Evolutionary conservation across 2,329 filamentous ascomycete species (phyloP).

Genomic region (Pseudopyricularia javanii): DNA sequence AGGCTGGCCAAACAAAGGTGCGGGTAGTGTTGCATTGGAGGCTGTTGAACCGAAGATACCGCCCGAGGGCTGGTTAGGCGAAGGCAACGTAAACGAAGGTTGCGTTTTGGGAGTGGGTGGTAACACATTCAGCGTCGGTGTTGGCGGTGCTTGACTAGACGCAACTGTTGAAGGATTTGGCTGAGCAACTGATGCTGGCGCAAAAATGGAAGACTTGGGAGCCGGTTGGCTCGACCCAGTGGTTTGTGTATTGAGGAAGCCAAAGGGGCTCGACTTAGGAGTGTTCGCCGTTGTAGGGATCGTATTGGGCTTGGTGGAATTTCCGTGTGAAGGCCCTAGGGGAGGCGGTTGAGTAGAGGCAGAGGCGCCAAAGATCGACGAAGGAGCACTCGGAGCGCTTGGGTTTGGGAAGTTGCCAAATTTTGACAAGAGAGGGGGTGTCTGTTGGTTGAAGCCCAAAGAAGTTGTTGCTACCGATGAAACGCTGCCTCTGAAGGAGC

Average conservation of each 20-base stretch:
- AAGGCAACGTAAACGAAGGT: background rate
- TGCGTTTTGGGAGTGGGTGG: background rate
- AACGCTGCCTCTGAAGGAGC: background rate
- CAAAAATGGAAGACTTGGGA: background rate
- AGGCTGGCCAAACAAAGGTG: background rate
- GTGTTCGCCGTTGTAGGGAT: background rate
- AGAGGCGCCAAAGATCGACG: background rate
- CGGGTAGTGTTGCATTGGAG: background rate
- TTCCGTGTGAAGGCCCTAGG: background rate
- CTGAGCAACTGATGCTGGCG: background rate
- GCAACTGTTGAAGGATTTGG: background rate
- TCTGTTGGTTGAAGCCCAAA: background rate
- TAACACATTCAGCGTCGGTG: background rate
- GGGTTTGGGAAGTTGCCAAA: background rate
- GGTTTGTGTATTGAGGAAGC: background rate
- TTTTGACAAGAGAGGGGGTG: background rate
- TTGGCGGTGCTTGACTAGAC: background rate
- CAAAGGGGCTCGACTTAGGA: background rate
- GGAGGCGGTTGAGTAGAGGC: background rate
- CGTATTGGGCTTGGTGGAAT: background rate
- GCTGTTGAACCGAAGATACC: background rate
- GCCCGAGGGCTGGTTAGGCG: background rate
- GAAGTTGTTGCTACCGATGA: background rate
- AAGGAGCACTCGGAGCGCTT: too few species aligned
- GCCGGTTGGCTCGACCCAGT: background rate